Percentiles rank a stretch among this genome's conserved stretches.
Evolutionary conservation across 139 green algal genomes (phyloP).

Genomic region (Chlamydomonas sp.): DNA sequence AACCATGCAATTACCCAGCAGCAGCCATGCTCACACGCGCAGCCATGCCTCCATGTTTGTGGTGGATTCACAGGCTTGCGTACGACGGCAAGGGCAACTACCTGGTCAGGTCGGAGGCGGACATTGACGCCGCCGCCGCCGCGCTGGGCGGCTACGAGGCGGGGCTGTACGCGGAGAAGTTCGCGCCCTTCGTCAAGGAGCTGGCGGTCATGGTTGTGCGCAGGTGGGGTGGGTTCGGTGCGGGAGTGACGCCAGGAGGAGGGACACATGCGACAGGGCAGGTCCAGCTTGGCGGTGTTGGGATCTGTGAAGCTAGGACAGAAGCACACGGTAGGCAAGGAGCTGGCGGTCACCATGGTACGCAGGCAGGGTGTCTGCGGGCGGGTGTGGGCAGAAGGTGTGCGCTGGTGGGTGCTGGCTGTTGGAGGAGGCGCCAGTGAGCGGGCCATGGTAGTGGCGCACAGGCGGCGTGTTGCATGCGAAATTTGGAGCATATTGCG

Average conservation of each 20-base stretch:
- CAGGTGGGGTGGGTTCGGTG: conserved; percentile 24
- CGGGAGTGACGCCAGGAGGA: background rate
- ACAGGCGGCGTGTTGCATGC: background rate
- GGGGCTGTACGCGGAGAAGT: conserved; percentile 96
- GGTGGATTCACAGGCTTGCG: conserved; percentile 68
- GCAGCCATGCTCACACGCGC: background rate
- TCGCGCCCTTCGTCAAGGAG: conserved; percentile 90
- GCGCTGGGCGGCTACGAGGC: conserved; percentile 78
- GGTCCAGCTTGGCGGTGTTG: too few relatives aligned
- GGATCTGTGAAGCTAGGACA: too few relatives aligned
- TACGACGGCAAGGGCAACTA: conserved; percentile 97
- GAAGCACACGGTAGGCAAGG: too few relatives aligned
- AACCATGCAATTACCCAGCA: background rate
- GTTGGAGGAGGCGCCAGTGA: too few relatives aligned
- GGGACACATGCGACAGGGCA: background rate
- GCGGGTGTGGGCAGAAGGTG: too few relatives aligned
- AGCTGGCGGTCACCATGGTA: too few relatives aligned
- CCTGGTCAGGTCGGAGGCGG: conserved; percentile 66
- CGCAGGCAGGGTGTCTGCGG: too few relatives aligned
- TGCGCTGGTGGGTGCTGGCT: too few relatives aligned
- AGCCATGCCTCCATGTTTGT: background rate
- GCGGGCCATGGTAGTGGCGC: too few relatives aligned
- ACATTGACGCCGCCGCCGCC: conserved; percentile 71
- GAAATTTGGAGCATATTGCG: background rate
- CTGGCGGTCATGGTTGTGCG: conserved; percentile 77